Evolutionary conservation across 2,329 filamentous ascomycete genomes (phyloP), one percentile per base, ranked within the genome.

Genomic region (Truncatella angustata): DNA sequence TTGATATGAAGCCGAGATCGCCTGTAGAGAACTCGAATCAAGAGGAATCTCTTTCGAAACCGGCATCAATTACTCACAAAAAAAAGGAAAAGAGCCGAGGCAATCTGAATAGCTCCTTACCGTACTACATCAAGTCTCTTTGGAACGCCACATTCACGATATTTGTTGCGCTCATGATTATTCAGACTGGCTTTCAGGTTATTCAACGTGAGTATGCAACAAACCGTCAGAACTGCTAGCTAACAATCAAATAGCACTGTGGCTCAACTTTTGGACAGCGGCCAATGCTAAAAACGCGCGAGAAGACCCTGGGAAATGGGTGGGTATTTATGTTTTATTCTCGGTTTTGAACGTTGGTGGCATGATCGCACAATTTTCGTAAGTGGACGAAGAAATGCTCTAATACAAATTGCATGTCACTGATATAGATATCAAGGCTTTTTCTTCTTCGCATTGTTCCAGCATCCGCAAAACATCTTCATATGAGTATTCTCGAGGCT

Each of bases 261-360:
- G 47, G 47, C 47, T 50, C 36, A 50, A 42, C 35, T 50, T 40
- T 18, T 50, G 47, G 47, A 50, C 47, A 16, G 21, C 47, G 5
- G 35, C 47, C 4, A 50, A 50, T 26, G 47, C 35, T 10, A 34
- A 36, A 2, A 50, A 50, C 21, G 35, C 47, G 2, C 40, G 18
- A 3, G 47, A 50, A 23, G 36, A 50, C 18, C 47, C 47, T 12
- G 23, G 23, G 3, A 50, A 50, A n/a, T 50, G 47, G 47, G 26
- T 50, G 20, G 47, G 47, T 28, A 10, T 50, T 12, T 50, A 50
- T 18, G 36, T 50, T 21, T 36, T 50, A 11, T 30, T 50, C 9
- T 50, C 35, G 3, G 47, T 43, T 11, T n/a, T 50, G n/a, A 50
- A 40, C 26, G 10, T 50, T 4, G 47, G 12, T 11, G 35, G 35